Percentiles rank a stretch among this genome's conserved stretches.
These are phyloP conservation scores for Knufia fluminis DNA, from an alignment of 2,329 filamentous ascomycete species.

Conservation along the genomic window DNA sequence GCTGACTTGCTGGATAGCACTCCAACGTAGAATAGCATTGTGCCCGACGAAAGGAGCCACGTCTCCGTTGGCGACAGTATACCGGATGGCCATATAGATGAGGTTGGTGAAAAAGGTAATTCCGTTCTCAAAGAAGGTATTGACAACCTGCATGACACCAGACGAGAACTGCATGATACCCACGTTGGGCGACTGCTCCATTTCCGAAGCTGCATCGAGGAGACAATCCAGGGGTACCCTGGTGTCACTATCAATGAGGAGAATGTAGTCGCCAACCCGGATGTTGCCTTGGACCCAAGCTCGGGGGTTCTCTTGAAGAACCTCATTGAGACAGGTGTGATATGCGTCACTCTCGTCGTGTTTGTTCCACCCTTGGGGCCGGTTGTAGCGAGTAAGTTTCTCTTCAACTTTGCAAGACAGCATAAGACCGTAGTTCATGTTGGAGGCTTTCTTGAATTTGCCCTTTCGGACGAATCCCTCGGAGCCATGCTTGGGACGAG, in stretches of 20 bases:
- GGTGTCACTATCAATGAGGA: conserved; percentile 62
- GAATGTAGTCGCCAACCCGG: conserved; percentile 68
- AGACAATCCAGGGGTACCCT: conserved; percentile 59
- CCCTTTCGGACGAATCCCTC: conserved; percentile 50
- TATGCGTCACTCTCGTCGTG: conserved; percentile 36
- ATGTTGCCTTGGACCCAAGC: conserved; percentile 70
- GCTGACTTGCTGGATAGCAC: conserved; percentile 47
- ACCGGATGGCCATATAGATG: conserved; percentile 63
- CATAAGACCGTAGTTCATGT: conserved; percentile 64
- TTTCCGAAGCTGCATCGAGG: conserved; percentile 58
- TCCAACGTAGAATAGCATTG: conserved; percentile 65
- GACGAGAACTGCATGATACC: conserved; percentile 63
- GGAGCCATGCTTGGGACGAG: conserved; percentile 47
- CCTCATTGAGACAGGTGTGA: conserved; percentile 30
- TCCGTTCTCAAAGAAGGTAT: conserved; percentile 64
- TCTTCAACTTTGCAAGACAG: conserved; percentile 55
- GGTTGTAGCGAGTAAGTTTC: conserved; percentile 33
- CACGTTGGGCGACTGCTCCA: conserved; percentile 60
- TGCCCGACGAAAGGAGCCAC: conserved; percentile 68
- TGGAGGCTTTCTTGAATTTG: conserved; percentile 66
- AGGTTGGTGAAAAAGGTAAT: conserved; percentile 72
- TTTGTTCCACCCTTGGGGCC: conserved; percentile 38
- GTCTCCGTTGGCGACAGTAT: conserved; percentile 60
- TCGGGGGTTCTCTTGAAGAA: conserved; percentile 45
- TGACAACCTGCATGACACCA: conserved; percentile 64